These are phyloP conservation scores for Plasmopara muralis DNA, from an alignment of 352 stramenopile species.

Conservation along the genomic window DNA sequence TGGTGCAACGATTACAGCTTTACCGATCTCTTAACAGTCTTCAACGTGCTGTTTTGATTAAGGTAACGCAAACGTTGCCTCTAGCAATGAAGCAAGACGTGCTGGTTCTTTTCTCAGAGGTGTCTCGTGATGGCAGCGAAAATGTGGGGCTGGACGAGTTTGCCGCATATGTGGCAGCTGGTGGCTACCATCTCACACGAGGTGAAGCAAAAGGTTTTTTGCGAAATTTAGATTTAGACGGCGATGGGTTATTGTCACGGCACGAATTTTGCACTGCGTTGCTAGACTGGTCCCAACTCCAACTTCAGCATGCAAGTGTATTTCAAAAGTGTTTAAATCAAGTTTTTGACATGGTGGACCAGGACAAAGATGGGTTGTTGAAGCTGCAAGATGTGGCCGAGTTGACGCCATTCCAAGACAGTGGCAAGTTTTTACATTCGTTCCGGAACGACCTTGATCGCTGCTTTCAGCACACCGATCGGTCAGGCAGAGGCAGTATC, in stretches of 20 bases:
- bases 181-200: conserved; percentile 53
- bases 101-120: conserved; percentile 60
- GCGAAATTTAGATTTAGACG: conserved; percentile 49
- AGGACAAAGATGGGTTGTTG: conserved; percentile 44
- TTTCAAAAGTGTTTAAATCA: conserved; percentile 31
- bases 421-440: conserved; percentile 28
- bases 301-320: conserved; percentile 23
- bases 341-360: conserved; percentile 48
- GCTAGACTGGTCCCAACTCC: conserved; percentile 58
- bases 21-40: conserved; percentile 68
- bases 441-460: conserved; percentile 55
- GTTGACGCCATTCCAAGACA: conserved; percentile 33
- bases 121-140: conserved; percentile 40
- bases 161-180: conserved; percentile 36
- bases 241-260: conserved; percentile 47
- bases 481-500: conserved; percentile 29
- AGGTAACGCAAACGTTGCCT: conserved; percentile 46
- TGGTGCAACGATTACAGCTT: conserved; percentile 68
- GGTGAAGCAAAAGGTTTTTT: conserved; percentile 60
- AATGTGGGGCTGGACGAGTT: conserved; percentile 53
- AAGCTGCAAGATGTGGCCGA: conserved; percentile 36
- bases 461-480: conserved; percentile 52
- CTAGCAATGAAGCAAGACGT: conserved; percentile 50
- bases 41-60: conserved; percentile 55
- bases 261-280: conserved; percentile 67